Conservation (phyloP, 1,139 yeast genomes). For the Wickerhamomyces sp. region DNA sequence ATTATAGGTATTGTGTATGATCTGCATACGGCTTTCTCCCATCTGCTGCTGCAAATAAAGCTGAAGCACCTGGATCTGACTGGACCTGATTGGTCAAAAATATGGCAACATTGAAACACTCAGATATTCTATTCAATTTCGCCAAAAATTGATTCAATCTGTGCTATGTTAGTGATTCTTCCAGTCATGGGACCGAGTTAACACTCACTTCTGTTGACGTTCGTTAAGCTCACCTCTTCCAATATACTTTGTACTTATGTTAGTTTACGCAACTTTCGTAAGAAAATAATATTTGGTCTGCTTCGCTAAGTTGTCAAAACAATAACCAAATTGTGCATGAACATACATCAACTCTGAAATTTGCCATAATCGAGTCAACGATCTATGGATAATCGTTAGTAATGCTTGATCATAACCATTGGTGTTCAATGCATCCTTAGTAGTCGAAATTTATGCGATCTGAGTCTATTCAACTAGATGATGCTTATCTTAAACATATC, state of each 20-base stretch:
- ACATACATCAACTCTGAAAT: conserved; percentile 50
- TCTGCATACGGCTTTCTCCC: conserved; percentile 49
- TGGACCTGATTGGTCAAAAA: conserved; percentile 62
- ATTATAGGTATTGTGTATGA: neutral
- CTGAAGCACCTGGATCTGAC: conserved; percentile 66
- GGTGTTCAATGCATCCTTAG: too few relatives aligned
- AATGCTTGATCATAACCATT: neutral
- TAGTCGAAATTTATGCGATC: too few relatives aligned
- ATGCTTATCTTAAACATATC: too few relatives aligned
- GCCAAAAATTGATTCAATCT: conserved; percentile 51
- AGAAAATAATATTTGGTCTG: too few relatives aligned
- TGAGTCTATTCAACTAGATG: too few relatives aligned
- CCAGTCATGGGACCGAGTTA: neutral
- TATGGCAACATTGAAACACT: conserved; percentile 56
- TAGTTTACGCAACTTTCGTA: too few relatives aligned
- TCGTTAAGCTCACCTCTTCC: conserved; percentile 62
- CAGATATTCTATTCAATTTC: conserved; percentile 48
- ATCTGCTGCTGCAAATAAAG: conserved; percentile 59
- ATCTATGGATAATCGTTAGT: conserved; percentile 19
- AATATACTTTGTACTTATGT: too few relatives aligned
- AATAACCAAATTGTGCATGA: conserved; percentile 3
- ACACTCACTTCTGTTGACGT: conserved; percentile 45
- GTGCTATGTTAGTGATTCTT: too few relatives aligned
- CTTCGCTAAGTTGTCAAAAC: too few relatives aligned
- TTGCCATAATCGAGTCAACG: conserved; percentile 60